These are phyloP conservation scores for Scolecobasidium constrictum DNA, from an alignment of 2,329 filamentous ascomycete species.

Conservation along the genomic window DNA sequence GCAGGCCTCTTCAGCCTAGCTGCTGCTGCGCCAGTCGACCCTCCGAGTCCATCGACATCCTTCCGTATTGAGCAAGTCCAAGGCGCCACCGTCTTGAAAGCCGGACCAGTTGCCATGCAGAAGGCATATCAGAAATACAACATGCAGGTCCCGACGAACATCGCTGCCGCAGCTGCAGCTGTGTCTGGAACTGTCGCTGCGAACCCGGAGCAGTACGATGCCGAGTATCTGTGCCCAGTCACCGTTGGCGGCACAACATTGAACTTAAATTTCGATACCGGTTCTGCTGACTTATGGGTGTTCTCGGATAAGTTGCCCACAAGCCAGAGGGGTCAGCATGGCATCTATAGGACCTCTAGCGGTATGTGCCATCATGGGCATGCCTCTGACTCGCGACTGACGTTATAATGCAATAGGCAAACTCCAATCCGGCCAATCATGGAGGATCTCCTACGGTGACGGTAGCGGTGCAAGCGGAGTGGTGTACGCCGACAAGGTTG, in stretches of 20 bases:
- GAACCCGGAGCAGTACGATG: conserved; percentile 53
- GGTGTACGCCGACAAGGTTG: conserved; percentile 56
- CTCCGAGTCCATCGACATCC: neutral
- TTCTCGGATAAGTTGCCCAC: conserved; percentile 8
- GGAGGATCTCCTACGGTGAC: conserved; percentile 56
- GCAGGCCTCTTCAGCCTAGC: neutral
- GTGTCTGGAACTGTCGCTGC: conserved; percentile 49
- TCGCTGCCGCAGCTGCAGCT: conserved; percentile 7
- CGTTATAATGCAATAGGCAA: too few species aligned
- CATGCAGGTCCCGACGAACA: neutral
- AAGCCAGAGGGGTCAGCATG: neutral
- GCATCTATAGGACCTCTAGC: conserved; percentile 2
- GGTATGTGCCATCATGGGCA: neutral
- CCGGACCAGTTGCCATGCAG: neutral
- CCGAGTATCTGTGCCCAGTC: conserved; percentile 60
- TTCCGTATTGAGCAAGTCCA: neutral
- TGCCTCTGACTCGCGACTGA: neutral
- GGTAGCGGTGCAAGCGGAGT: conserved; percentile 51
- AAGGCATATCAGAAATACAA: conserved; percentile 7
- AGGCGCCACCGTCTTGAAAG: neutral
- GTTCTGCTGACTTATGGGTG: conserved; percentile 54
- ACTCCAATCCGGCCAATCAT: conserved; percentile 23
- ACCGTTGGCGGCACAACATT: conserved; percentile 58
- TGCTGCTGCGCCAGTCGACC: neutral
- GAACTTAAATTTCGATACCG: conserved; percentile 63